Evolutionary conservation across 352 stramenopile genomes (phyloP).

Genomic region (Paralagenidium karlingii): DNA sequence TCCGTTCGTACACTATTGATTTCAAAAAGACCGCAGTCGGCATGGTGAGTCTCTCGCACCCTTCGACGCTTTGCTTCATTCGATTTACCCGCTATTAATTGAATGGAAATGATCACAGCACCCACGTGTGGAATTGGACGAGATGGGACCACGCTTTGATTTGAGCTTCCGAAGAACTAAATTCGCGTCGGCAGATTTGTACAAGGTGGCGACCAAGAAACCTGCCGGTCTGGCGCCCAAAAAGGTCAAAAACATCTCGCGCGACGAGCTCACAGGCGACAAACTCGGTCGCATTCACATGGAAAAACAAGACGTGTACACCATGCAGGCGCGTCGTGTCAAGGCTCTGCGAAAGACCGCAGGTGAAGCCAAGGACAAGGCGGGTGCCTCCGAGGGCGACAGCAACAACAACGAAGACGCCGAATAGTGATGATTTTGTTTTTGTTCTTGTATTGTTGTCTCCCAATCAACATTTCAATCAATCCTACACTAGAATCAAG

Average conservation of each 20-base stretch:
- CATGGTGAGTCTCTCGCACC: constrained; percentile 12
- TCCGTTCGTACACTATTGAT: constrained; percentile 94
- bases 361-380: constrained; percentile 53
- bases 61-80: background rate
- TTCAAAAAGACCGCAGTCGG: constrained; percentile 85
- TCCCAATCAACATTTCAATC: no score
- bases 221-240: constrained; percentile 85
- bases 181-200: constrained; percentile 91
- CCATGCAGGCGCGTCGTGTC: constrained; percentile 90
- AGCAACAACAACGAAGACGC: constrained; percentile 16
- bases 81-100: background rate
- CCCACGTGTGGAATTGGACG: constrained; percentile 78
- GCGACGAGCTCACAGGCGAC: constrained; percentile 95
- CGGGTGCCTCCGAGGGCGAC: constrained; percentile 9
- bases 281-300: constrained; percentile 97
- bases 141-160: constrained; percentile 86
- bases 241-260: constrained; percentile 97
- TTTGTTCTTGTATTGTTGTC: no score
- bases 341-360: constrained; percentile 89
- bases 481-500: no score
- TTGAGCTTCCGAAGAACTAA: constrained; percentile 90
- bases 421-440: no score
- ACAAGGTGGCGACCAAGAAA: constrained; percentile 93
- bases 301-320: constrained; percentile 95
- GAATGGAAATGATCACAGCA: constrained; percentile 13